A percentile compares a stretch with the other conserved stretches of the same genome.
Evolutionary conservation across 805 yeast species (phyloP).

Genomic region (Metschnikowia baotianmanensis): DNA sequence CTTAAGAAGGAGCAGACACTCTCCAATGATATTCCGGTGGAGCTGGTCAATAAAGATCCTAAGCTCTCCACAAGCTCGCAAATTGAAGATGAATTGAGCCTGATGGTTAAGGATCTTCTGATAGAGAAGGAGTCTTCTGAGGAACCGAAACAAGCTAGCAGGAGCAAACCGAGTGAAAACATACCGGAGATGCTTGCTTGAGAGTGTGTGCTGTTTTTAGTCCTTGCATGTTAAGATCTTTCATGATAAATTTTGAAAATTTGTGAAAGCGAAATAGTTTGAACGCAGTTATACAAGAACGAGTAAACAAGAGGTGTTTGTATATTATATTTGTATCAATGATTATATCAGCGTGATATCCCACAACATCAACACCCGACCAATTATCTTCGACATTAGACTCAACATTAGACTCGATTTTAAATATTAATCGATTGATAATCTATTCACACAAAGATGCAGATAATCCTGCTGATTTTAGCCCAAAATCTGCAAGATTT

Average conservation of each 20-base stretch:
- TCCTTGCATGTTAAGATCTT: neutral
- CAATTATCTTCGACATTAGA: no score
- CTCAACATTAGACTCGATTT: no score
- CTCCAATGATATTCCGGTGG: no score
- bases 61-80: neutral
- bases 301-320: no score
- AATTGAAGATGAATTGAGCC: neutral
- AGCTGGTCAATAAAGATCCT: neutral
- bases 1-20: no score
- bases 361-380: no score
- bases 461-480: conserved; percentile 9
- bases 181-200: neutral
- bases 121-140: neutral
- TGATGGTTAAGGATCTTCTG: neutral
- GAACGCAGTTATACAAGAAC: no score
- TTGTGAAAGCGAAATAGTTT: no score
- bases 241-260: neutral
- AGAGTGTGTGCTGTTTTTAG: neutral
- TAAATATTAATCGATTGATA: neutral
- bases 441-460: neutral
- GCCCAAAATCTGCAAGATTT: conserved; percentile 55
- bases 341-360: no score
- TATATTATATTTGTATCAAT: no score
- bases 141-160: neutral
- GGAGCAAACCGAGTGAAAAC: neutral